Conservation (phyloP, 495 filamentous ascomycete genomes). For the Lophiostoma macrostomum region DNA sequence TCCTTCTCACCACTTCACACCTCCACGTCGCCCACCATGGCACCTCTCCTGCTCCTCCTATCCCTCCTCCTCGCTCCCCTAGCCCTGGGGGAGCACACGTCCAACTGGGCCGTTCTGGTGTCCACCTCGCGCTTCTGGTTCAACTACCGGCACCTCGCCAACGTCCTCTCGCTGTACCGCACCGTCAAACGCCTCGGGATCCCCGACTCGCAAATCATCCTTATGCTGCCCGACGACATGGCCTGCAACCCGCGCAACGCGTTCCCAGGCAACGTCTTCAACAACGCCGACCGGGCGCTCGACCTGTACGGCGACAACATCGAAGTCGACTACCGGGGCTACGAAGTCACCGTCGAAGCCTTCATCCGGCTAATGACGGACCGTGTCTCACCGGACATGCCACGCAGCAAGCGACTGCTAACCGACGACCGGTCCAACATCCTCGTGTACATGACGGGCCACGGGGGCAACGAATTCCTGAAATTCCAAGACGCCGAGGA, state of each 20-base stretch:
- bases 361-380: constrained; percentile 96
- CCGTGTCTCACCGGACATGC: constrained; percentile 87
- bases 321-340: constrained; percentile 96
- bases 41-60: constrained; percentile 38
- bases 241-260: constrained; percentile 98
- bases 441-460: constrained; percentile 97
- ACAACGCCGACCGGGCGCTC: constrained; percentile 91
- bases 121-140: constrained; percentile 99
- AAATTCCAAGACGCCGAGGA: constrained; percentile 99
- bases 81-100: constrained; percentile 76
- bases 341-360: constrained; percentile 98
- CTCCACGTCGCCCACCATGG: constrained; percentile 6
- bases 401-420: constrained; percentile 83
- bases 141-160: constrained; percentile 98
- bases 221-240: constrained; percentile 99
- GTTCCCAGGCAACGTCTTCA: constrained; percentile 97
- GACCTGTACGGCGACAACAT: constrained; percentile 98
- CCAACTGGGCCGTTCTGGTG: constrained; percentile 97
- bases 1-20: too few relatives aligned
- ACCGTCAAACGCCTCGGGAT: constrained; percentile 98
- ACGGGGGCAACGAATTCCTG: constrained; percentile 96
- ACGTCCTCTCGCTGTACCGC: constrained; percentile 95
- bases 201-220: constrained; percentile 96
- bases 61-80: constrained; percentile 47
- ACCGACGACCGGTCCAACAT: constrained; percentile 95